Evolutionary conservation across 345 rosid species (phyloP).

Genomic region (Hevea brasiliensis): DNA sequence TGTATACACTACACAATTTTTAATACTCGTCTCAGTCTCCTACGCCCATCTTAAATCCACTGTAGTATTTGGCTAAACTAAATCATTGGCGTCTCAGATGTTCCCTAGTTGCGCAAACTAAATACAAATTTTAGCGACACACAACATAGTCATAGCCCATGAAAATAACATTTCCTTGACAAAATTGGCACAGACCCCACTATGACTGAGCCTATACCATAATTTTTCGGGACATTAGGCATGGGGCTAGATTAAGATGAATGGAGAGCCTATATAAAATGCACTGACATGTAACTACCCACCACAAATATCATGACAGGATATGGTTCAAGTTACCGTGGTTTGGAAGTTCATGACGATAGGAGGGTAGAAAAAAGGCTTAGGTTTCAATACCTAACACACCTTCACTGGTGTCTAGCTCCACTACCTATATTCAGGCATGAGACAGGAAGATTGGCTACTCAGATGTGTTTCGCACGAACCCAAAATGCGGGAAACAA

Average conservation of each 20-base stretch:
- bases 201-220: constrained; percentile 10
- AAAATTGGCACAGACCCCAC: constrained; percentile 20
- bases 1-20: not conserved
- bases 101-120: constrained; percentile 2
- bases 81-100: constrained; percentile 8
- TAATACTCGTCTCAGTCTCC: constrained; percentile 8
- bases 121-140: constrained; percentile 10
- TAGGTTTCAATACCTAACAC: too few relatives aligned
- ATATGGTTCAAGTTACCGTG: constrained; percentile 2
- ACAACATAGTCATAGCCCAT: not conserved
- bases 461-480: too few relatives aligned
- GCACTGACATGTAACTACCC: not conserved
- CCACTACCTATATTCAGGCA: not conserved
- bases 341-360: not conserved
- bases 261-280: not conserved
- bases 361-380: too few relatives aligned
- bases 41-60: not conserved
- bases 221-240: not conserved
- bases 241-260: not conserved
- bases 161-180: constrained; percentile 19
- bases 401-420: too few relatives aligned
- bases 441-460: not conserved
- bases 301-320: not conserved
- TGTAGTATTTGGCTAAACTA: constrained; percentile 18
- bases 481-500: not conserved